Base-by-base conservation (phyloP, 495 filamentous ascomycete species). In the Lophium mytilinum region DNA sequence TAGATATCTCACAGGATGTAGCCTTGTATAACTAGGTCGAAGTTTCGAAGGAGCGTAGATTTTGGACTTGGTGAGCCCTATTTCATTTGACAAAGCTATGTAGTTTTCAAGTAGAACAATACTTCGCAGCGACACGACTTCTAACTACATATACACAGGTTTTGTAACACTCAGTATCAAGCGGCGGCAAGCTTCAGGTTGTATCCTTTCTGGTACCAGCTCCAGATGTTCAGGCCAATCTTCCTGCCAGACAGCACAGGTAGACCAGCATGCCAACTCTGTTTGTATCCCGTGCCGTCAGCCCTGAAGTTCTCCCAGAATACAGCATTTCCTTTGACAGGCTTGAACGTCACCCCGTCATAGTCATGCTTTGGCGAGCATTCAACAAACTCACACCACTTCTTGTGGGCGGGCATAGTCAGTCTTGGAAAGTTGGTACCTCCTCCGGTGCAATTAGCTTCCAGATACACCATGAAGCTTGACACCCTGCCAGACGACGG, bases 181-280 rank as follows among this genome's bases (percentile, higher is more conserved):
- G 24, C 24, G 24, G 24, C 24, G 6, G 24, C 24, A n/a, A n/a
- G n/a, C 24, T 30, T 30, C 24, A 6, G 24, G 24, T 30, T 6
- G 14, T 45, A 54, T 0, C 40, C 40, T 17, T 54, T 54, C 53
- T 72, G 69, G 59, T 68, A 69, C 69, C 69, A 72, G 55, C 67
- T 84, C 86, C 86, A 90, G 63, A 89, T 86, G 73, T 90, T 90
- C 82, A 90, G 78, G n/a, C 86, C 87, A 50, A 88, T 77, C 76
- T 90, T 90, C 51, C 70, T 78, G 21, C 87, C 87, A 54, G 71
- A 73, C 39, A 74, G 78, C 7, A 89, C 84, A 37, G 85, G 84
- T 64, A 86, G 65, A 35, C 84, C 84, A 6, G 84, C 84, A 75
- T 90, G 87, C 69, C 86, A 77, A 36, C 79, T 84, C 69, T 81